Base-by-base conservation (phyloP, 2,329 filamentous ascomycete species). In the Scedosporium apiospermum region DNA sequence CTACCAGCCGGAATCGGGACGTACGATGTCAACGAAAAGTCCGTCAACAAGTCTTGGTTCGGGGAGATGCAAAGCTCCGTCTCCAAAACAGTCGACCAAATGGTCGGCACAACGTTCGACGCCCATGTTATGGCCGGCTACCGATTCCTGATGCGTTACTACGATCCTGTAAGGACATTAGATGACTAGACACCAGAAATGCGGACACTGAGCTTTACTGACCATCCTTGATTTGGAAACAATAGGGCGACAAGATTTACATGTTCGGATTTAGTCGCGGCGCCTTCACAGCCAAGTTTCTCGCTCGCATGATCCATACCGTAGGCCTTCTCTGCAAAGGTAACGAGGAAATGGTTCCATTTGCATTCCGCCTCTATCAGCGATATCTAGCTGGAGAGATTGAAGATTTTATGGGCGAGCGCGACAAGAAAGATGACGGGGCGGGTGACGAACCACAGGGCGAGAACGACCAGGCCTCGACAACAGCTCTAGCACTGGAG, bases 211-310 rank as follows among this genome's bases (percentile, higher is more conserved):
- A 38, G 7, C 4, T 58, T 18, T 38, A 6, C 10, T 18, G 9
- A 44, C 38, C 16, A 21, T 44, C 34, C 9, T n/a, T 16, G 16
- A 26, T 65, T 55, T 27, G 14, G 10, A 12, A 34, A 3, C 41
- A 18, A 67, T 74, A 79, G 68, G 78, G 74, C 0, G 79, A 80
- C 65, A 76, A 77, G 58, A 81, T 83, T 41, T 83, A 82, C 66
- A 78, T 83, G 66, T 82, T 83, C 58, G 80, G 80, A 12, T 83
- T 83, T 67, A 79, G 76, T 6, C 76, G 80, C 23, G 80, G 80
- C 2, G 80, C 80, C 12, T 82, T 79, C 65, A 81, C 78, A 1
- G 80, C 80, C n/a, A 77, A 77, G 23, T 81, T 82, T 66, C 73
- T 83, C 1, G 77, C 80, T 0, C 75, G 78, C 57, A 82, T 82